These are phyloP conservation scores for Groenewaldozyma sp. DNA, from an alignment of 1,139 yeast genomes.

Conservation along the genomic window DNA sequence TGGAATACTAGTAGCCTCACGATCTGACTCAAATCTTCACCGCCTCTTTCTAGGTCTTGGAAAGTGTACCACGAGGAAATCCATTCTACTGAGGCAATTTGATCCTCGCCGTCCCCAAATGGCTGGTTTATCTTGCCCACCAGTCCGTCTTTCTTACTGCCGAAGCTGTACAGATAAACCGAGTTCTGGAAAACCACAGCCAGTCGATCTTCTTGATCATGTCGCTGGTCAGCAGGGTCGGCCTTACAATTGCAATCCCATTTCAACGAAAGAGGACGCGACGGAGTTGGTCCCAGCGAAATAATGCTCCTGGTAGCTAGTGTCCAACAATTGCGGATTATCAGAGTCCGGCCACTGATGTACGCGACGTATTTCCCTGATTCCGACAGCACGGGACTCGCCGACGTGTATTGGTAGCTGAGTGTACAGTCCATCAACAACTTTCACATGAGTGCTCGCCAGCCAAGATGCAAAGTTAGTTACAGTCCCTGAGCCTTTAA, in stretches of 20 bases:
- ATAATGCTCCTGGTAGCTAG: conserved; percentile 17
- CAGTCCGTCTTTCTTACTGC: conserved; percentile 5
- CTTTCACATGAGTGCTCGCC: too few relatives aligned
- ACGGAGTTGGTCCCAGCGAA: conserved; percentile 13
- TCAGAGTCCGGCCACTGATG: conserved; percentile 15
- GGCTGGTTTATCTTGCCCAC: conserved; percentile 14
- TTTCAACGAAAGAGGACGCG: conserved; percentile 8
- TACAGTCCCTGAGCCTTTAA: too few relatives aligned
- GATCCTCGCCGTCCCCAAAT: conserved; percentile 10
- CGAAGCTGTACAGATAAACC: conserved; percentile 14
- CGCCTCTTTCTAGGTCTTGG: neutral
- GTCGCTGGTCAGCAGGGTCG: conserved; percentile 4
- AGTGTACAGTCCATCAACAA: conserved; percentile 7
- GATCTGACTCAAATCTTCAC: conserved; percentile 8
- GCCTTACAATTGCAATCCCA: conserved; percentile 14
- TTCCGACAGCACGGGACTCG: conserved; percentile 12
- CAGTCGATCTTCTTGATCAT: conserved; percentile 17
- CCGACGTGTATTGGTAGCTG: conserved; percentile 6
- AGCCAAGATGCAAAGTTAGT: too few relatives aligned
- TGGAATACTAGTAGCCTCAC: conserved; percentile 17
- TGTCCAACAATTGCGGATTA: conserved; percentile 14
- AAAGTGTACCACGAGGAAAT: conserved; percentile 8
- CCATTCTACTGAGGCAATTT: conserved; percentile 16
- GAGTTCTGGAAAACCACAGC: conserved; percentile 16
- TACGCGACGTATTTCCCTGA: conserved; percentile 18